Conservation (phyloP, 352 stramenopile genomes). For the Globisporangium spinosum region DNA sequence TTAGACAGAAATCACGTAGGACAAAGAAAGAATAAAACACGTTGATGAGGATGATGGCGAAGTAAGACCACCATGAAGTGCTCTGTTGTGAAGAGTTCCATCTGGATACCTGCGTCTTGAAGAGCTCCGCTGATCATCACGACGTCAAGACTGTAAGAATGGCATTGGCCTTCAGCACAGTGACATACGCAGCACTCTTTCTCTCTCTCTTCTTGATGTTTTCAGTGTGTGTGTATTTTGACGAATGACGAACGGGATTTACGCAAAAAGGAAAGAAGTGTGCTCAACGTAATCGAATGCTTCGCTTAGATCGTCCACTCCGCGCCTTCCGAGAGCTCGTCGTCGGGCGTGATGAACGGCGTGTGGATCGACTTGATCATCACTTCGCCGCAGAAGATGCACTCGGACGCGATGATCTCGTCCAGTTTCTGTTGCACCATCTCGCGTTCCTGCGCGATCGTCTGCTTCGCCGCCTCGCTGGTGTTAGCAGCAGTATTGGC, state of each 20-base stretch:
- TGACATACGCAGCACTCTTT: background rate
- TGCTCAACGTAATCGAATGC: background rate
- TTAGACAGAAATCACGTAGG: background rate
- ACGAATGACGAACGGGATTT: background rate
- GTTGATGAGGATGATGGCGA: too few species aligned
- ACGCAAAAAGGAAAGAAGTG: background rate
- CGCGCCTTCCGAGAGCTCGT: conserved; percentile 71
- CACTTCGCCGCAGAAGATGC: conserved; percentile 92
- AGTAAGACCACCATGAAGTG: background rate
- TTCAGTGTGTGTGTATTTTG: background rate
- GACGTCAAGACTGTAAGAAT: too few species aligned
- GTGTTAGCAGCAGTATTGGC: conserved; percentile 36
- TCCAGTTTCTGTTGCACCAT: conserved; percentile 92
- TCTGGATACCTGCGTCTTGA: background rate
- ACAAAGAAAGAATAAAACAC: background rate
- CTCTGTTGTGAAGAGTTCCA: background rate
- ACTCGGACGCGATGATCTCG: conserved; percentile 93
- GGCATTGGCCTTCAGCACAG: too few species aligned
- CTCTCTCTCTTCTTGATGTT: background rate
- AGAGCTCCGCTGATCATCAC: background rate
- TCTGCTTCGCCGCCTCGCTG: conserved; percentile 68
- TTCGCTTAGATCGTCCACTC: conserved; percentile 79
- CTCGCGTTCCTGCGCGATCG: conserved; percentile 79
- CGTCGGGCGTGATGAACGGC: conserved; percentile 89
- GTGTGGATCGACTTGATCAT: conserved; percentile 95